phyloP scores from a whole-genome alignment of 2,329 filamentous ascomycete genomes.

The Tolypocladium tropicale region DNA sequence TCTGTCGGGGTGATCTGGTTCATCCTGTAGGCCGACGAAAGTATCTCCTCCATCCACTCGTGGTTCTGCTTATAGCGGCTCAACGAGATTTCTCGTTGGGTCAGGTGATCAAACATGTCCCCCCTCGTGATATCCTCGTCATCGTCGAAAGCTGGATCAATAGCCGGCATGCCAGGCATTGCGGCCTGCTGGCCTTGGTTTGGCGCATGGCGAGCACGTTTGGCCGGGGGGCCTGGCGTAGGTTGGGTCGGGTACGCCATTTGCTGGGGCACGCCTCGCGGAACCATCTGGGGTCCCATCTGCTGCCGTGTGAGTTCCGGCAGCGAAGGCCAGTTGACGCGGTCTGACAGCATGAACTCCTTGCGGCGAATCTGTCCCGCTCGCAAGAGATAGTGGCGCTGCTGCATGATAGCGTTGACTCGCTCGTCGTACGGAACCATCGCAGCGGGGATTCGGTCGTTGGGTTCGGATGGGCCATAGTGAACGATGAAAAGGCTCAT shows the following conservation, averaged over 20 bases:
- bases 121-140: slow-evolving; percentile 82
- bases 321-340: slow-evolving; percentile 81
- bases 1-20: slow-evolving; percentile 79
- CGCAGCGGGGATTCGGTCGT: slow-evolving; percentile 60
- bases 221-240: slow-evolving; percentile 40
- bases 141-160: slow-evolving; percentile 56
- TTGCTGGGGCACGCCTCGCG: slow-evolving; percentile 43
- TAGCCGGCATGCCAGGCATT: slow-evolving; percentile 26
- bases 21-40: slow-evolving; percentile 81
- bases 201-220: slow-evolving; percentile 39
- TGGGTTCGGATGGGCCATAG: slow-evolving; percentile 68
- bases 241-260: slow-evolving; percentile 53
- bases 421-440: slow-evolving; percentile 55
- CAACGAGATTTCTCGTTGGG: slow-evolving; percentile 79
- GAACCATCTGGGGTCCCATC: slow-evolving; percentile 35
- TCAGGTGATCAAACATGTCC: slow-evolving; percentile 83
- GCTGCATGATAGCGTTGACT: slow-evolving; percentile 48
- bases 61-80: slow-evolving; percentile 89
- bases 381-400: slow-evolving; percentile 54
- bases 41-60: slow-evolving; percentile 97
- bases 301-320: slow-evolving; percentile 42
- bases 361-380: slow-evolving; percentile 79
- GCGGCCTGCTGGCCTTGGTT: slow-evolving; percentile 26
- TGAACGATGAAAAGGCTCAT: slow-evolving; percentile 84
- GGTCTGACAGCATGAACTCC: slow-evolving; percentile 89